Evolutionary conservation across 257 asterid genomes (phyloP).

Genomic region (Nicotiana undulata): DNA sequence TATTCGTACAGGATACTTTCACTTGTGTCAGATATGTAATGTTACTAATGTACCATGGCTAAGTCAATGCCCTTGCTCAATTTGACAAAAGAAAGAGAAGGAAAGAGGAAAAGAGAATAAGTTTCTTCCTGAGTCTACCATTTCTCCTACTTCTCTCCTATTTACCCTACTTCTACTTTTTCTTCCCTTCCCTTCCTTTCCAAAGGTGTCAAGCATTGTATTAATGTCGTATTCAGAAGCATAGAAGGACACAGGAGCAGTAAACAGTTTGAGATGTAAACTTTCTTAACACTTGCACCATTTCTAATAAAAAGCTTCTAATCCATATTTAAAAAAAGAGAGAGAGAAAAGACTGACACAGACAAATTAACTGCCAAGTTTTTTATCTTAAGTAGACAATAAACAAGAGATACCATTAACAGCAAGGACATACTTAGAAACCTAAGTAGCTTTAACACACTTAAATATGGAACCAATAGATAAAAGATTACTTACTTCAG

Average conservation of each 20-base stretch:
- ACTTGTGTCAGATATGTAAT: background rate
- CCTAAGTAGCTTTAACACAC: background rate
- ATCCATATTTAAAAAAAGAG: background rate
- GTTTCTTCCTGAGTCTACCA: background rate
- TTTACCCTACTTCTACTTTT: background rate
- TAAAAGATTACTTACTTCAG: slow-evolving; percentile 43
- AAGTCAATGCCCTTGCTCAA: background rate
- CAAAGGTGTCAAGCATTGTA: background rate
- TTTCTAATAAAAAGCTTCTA: background rate
- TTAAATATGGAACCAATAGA: background rate
- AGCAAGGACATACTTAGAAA: background rate
- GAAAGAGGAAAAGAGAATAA: background rate
- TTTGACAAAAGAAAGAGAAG: background rate
- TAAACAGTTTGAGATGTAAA: background rate
- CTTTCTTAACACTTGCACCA: background rate
- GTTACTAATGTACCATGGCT: background rate
- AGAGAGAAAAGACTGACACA: background rate
- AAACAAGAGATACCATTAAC: background rate
- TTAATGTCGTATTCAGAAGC: background rate
- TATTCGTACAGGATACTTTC: background rate
- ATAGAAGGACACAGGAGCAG: background rate
- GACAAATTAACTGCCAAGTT: background rate
- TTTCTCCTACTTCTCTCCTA: background rate
- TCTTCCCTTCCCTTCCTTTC: background rate
- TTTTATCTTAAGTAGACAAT: background rate